A percentile compares a stretch with the other conserved stretches of the same genome.
phyloP scores from a whole-genome alignment of 805 yeast species.

The Ogataea nakhonphanomensis region DNA sequence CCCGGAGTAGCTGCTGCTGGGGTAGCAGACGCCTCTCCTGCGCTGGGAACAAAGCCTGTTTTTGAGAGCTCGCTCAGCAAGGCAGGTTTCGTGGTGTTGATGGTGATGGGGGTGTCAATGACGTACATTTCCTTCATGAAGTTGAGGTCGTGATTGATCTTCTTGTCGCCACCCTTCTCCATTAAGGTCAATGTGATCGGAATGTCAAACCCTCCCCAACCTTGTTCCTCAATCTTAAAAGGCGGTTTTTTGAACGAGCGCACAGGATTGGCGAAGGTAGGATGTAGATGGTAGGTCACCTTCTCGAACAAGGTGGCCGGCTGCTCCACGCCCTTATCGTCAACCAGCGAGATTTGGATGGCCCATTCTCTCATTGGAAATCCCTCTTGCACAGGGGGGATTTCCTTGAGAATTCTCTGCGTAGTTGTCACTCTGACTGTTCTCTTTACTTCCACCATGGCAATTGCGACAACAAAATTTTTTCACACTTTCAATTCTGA shows the following conservation, averaged over 20 bases:
- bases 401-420: slow-evolving; percentile 77
- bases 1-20: slow-evolving; percentile 22
- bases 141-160: slow-evolving; percentile 84
- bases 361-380: slow-evolving; percentile 96
- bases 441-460: slow-evolving; percentile 62
- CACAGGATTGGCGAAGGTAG: slow-evolving; percentile 88
- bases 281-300: slow-evolving; percentile 91
- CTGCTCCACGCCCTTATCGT: slow-evolving; percentile 73
- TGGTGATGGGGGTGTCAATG: slow-evolving; percentile 70
- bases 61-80: slow-evolving; percentile 72
- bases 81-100: slow-evolving; percentile 73
- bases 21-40: slow-evolving; percentile 31
- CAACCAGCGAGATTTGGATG: slow-evolving; percentile 69
- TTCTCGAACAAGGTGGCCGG: slow-evolving; percentile 89
- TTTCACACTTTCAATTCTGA: slow-evolving; percentile 1
- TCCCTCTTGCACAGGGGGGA: slow-evolving; percentile 81
- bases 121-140: slow-evolving; percentile 74
- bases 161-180: slow-evolving; percentile 87
- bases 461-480: slow-evolving; percentile 11
- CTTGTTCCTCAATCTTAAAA: slow-evolving; percentile 83
- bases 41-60: slow-evolving; percentile 72
- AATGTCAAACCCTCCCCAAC: slow-evolving; percentile 98
- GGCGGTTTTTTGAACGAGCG: slow-evolving; percentile 81
- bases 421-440: slow-evolving; percentile 83
- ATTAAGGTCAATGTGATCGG: slow-evolving; percentile 71